Evolutionary conservation across 2,329 filamentous ascomycete species (phyloP).

Genomic region (Curvularia eragrostidis): DNA sequence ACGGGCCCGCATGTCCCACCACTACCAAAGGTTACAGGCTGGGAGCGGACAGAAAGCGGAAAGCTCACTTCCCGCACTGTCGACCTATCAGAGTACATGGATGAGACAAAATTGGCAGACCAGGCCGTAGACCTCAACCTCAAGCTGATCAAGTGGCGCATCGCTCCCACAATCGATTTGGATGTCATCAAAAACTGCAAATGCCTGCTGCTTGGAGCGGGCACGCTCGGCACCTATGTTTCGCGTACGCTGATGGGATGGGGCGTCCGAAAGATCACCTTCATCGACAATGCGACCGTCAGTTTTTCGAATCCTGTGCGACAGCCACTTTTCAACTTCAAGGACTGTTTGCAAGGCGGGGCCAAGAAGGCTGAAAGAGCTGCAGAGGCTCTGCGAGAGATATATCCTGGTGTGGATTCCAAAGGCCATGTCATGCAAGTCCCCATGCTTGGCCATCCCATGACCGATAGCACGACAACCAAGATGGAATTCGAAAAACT

Average conservation of each 20-base stretch:
- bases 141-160: slow-evolving; percentile 98
- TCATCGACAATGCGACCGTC: slow-evolving; percentile 90
- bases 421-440: slow-evolving; percentile 82
- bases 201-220: slow-evolving; percentile 88
- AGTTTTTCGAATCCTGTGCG: slow-evolving; percentile 97
- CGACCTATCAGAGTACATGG: slow-evolving; percentile 91
- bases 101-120: slow-evolving; percentile 84
- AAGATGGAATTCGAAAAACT: slow-evolving; percentile 78
- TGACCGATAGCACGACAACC: slow-evolving; percentile 73
- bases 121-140: slow-evolving; percentile 95
- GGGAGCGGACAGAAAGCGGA: slow-evolving; percentile 82
- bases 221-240: slow-evolving; percentile 92
- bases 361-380: slow-evolving; percentile 82
- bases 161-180: slow-evolving; percentile 85
- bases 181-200: slow-evolving; percentile 88
- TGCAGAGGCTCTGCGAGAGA: slow-evolving; percentile 78
- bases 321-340: slow-evolving; percentile 89
- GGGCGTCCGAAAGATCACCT: slow-evolving; percentile 94
- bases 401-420: slow-evolving; percentile 89
- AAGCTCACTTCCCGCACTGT: slow-evolving; percentile 81
- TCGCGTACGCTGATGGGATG: slow-evolving; percentile 91
- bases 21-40: slow-evolving; percentile 92
- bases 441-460: slow-evolving; percentile 93
- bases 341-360: slow-evolving; percentile 86
- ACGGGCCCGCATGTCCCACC: slow-evolving; percentile 47